Evolutionary conservation across 805 yeast species (phyloP).

Genomic region (Ogataea allantospora): DNA sequence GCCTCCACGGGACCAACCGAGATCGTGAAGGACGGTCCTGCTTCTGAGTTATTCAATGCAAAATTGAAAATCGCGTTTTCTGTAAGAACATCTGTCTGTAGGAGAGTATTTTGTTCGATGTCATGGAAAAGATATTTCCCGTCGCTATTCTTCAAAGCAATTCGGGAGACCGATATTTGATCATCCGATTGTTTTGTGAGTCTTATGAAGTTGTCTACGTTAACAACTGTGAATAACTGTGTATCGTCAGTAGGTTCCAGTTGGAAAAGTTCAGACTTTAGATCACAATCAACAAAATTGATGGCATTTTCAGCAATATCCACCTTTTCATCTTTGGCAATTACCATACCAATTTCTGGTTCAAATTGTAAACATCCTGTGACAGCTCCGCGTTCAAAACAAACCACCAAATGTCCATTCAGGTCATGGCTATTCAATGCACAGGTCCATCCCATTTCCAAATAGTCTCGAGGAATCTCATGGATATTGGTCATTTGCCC

Average conservation of each 20-base stretch:
- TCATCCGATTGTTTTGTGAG: constrained; percentile 4
- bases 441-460: constrained; percentile 34
- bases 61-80: constrained; percentile 29
- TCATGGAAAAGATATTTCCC: constrained; percentile 28
- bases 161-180: constrained; percentile 7
- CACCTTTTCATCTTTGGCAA: constrained; percentile 12
- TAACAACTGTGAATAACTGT: constrained; percentile 30
- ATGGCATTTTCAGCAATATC: constrained; percentile 14
- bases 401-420: constrained; percentile 28
- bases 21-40: constrained; percentile 10
- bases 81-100: constrained; percentile 29
- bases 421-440: constrained; percentile 22
- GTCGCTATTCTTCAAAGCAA: constrained; percentile 26
- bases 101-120: constrained; percentile 14
- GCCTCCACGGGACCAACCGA: constrained; percentile 19
- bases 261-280: constrained; percentile 10
- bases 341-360: constrained; percentile 5
- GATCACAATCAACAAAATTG: constrained; percentile 23
- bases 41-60: background rate
- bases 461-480: constrained; percentile 17
- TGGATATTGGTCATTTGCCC: constrained; percentile 17
- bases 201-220: constrained; percentile 23
- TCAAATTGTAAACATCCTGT: constrained; percentile 19
- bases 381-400: constrained; percentile 11
- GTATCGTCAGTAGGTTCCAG: constrained; percentile 26